phyloP scores from a whole-genome alignment of 805 yeast genomes.

The Myxozyma monticola region DNA sequence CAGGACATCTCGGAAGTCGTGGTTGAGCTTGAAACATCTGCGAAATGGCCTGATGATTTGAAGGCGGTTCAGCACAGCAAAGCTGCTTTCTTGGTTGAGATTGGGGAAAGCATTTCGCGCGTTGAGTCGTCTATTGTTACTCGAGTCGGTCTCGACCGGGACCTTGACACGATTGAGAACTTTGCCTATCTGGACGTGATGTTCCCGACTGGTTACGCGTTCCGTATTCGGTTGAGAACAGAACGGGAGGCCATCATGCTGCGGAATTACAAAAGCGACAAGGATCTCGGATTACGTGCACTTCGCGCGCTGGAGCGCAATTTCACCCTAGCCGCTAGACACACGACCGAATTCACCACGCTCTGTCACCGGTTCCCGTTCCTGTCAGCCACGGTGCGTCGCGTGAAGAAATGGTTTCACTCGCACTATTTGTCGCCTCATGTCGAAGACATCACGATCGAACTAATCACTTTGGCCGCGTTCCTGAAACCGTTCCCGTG shows the following conservation, averaged over 20 bases:
- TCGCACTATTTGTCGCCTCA: constrained; percentile 73
- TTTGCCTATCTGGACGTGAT: constrained; percentile 61
- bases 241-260: constrained; percentile 81
- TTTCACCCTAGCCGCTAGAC: constrained; percentile 40
- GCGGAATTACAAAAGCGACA: constrained; percentile 43
- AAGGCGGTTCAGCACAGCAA: constrained; percentile 83
- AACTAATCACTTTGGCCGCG: constrained; percentile 76
- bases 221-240: constrained; percentile 70
- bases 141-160: constrained; percentile 63
- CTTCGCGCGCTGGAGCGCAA: constrained; percentile 12
- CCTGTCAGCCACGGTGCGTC: constrained; percentile 75
- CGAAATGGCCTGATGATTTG: constrained; percentile 95
- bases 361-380: constrained; percentile 69
- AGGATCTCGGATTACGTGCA: constrained; percentile 45
- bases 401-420: constrained; percentile 88
- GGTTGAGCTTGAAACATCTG: constrained; percentile 82
- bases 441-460: constrained; percentile 75
- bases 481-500: constrained; percentile 90
- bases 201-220: constrained; percentile 89
- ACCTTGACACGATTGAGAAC: constrained; percentile 35
- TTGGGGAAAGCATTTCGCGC: constrained; percentile 49
- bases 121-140: constrained; percentile 57
- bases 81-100: constrained; percentile 79
- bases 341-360: constrained; percentile 73
- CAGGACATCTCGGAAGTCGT: constrained; percentile 67